Evolutionary conservation across 768 basidiomycete genomes (phyloP), one percentile per base, ranked within the genome.

Genomic region (Boletellus ananas): DNA sequence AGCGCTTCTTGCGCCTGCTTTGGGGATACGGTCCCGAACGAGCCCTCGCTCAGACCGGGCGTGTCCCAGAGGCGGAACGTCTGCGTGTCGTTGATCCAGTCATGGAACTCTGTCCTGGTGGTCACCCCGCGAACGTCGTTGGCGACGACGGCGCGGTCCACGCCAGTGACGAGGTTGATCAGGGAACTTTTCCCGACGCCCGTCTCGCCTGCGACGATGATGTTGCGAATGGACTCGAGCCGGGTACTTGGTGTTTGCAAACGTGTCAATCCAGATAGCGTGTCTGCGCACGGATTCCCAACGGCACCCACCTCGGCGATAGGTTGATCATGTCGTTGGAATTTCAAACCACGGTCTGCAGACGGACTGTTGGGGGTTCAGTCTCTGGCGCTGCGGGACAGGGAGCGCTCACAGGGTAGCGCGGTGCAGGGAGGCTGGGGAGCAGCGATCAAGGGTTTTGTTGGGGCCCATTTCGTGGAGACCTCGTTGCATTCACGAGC

Each of bases 111-210:
- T 13, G 50, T 58, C 17, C 54, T 57, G 36, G 51, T 48, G 44
- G 64, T 66, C 3, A 62, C 63, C 10, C 63, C 63, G 29, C 42
- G 51, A 21, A 58, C 57, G 17, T 60, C 60, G 33, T 60, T 59
- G 4, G 55, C 66, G 21, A 50, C 60, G 21, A 17, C 6, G 11
- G 63, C 64, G 0, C 47, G 58, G 17, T 65, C 62, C 10, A 25
- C 49, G 2, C 58, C 70, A 14, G 45, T 49, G 16, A 66, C 47
- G 29, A 68, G 58, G 42, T 68, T 68, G 54, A 68, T 58, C 0
- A 68, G 42, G 25, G 65, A 67, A 17, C 64, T 68, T 50, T 67
- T 67, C 7, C 65, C 65, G 27, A 62, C 61, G 3, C 65, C 67
- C 1, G 60, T 62, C 50, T 68, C 65, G 23, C 65, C 65, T 34